A percentile compares a stretch with the other conserved stretches of the same genome.
Conservation (phyloP, 306 rosid species). For the Rubus idaeus region DNA sequence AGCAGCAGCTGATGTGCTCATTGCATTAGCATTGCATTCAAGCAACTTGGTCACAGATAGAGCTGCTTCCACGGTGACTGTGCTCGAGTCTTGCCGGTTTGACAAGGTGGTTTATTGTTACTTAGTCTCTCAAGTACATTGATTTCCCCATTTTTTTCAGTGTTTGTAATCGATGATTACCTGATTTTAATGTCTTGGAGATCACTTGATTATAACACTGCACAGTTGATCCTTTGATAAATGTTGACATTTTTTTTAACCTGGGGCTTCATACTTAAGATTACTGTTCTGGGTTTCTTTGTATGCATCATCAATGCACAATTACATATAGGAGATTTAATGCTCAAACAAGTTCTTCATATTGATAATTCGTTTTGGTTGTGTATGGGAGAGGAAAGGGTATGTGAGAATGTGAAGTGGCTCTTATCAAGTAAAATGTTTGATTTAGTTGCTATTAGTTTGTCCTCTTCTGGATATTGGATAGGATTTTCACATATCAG, state of each 20-base stretch:
- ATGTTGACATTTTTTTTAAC: not conserved
- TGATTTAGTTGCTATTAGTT: not conserved
- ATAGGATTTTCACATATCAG: not conserved
- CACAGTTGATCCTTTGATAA: not conserved
- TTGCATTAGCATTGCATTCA: constrained; percentile 74
- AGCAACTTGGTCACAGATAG: constrained; percentile 63
- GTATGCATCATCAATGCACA: not conserved
- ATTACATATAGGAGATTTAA: not conserved
- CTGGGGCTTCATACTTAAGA: not conserved
- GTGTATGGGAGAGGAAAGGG: not conserved
- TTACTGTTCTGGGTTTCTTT: not conserved
- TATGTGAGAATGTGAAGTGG: not conserved
- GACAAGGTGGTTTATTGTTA: constrained; percentile 78
- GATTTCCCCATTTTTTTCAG: not conserved
- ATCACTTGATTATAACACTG: not conserved
- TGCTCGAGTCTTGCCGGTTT: constrained; percentile 79
- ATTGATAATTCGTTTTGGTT: not conserved
- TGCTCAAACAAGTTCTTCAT: not conserved
- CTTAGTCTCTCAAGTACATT: not conserved
- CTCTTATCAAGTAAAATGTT: not conserved
- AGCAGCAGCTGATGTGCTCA: constrained; percentile 90
- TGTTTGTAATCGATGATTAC: not conserved
- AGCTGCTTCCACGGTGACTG: constrained; percentile 54
- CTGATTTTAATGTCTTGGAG: not conserved
- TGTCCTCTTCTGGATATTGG: not conserved